A percentile compares a stretch with the other conserved stretches of the same genome.
phyloP scores from a whole-genome alignment of 164 flowering plant genomes.

The Nelumbo lutea region DNA sequence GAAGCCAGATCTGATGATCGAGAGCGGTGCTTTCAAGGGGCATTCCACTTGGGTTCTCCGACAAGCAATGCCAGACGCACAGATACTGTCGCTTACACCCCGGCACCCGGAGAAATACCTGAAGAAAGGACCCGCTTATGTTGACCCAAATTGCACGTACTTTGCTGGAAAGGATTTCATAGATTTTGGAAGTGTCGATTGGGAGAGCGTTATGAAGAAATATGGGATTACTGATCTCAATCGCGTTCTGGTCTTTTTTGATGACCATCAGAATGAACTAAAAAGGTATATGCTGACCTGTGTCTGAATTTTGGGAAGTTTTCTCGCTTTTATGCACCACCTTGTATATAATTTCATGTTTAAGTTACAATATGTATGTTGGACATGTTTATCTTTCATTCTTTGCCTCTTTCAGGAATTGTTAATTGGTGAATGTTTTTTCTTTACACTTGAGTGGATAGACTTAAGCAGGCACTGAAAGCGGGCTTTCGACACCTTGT shows the following conservation, averaged over 20 bases:
- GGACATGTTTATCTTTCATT: neutral
- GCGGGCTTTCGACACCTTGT: constrained; percentile 88
- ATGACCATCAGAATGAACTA: constrained; percentile 94
- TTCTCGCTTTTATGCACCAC: neutral
- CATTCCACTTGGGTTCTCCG: constrained; percentile 98
- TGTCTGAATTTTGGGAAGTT: neutral
- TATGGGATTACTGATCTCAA: constrained; percentile 69
- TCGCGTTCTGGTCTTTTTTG: constrained; percentile 81
- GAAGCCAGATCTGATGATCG: constrained; percentile 90
- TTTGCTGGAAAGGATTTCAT: constrained; percentile 95
- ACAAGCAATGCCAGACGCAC: constrained; percentile 87
- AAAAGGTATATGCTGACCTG: constrained; percentile 53
- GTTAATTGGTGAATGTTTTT: constrained; percentile 3
- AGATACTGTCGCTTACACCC: constrained; percentile 75
- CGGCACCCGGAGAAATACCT: constrained; percentile 94
- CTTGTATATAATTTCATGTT: neutral
- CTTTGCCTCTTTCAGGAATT: constrained; percentile 1
- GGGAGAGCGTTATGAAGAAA: constrained; percentile 69
- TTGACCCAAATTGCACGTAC: constrained; percentile 94
- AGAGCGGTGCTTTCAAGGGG: constrained; percentile 98
- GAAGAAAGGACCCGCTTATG: constrained; percentile 95
- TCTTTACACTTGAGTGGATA: constrained; percentile 13
- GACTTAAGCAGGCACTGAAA: constrained; percentile 86
- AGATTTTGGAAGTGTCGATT: constrained; percentile 91
- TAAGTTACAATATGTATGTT: neutral